A percentile compares a stretch with the other conserved stretches of the same genome.
Evolutionary conservation across 164 flowering plant genomes (phyloP).

Genomic region (Akebia trifoliata): DNA sequence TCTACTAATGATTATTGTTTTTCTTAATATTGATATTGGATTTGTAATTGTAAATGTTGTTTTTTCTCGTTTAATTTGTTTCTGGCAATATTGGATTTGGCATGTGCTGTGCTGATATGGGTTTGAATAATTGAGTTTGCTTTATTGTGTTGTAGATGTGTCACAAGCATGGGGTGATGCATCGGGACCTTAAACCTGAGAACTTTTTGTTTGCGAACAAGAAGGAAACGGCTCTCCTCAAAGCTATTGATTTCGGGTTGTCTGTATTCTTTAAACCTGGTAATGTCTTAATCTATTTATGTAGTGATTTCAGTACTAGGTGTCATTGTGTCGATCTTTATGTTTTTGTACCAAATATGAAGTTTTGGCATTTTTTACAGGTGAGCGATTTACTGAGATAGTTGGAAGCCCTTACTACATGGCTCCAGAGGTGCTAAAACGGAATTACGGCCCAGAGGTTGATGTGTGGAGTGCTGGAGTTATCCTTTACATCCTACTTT

Average conservation of each 20-base stretch:
- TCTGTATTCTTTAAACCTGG: constrained; percentile 90
- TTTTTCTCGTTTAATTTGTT: not conserved
- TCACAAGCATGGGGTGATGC: constrained; percentile 95
- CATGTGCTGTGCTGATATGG: not conserved
- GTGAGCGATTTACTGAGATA: constrained; percentile 74
- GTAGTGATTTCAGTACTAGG: not conserved
- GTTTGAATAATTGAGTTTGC: not conserved
- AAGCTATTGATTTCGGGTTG: constrained; percentile 89
- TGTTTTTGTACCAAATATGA: constrained; percentile 8
- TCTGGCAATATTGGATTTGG: constrained; percentile 4
- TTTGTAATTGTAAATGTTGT: not conserved
- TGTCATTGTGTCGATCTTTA: not conserved
- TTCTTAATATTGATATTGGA: not conserved
- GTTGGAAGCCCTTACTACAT: constrained; percentile 97
- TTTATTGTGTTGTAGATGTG: constrained; percentile 51
- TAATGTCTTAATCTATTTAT: constrained; percentile 16
- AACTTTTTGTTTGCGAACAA: constrained; percentile 85
- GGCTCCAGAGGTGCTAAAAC: constrained; percentile 93
- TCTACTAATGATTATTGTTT: not conserved
- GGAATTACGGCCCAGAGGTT: constrained; percentile 82
- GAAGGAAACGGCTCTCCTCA: constrained; percentile 74
- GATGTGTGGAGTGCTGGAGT: constrained; percentile 99
- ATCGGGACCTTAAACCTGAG: constrained; percentile 92
- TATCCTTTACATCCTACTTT: constrained; percentile 79
- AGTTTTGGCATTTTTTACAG: constrained; percentile 27